These are phyloP conservation scores for Millerozyma acaciae DNA, from an alignment of 805 yeast species.

Conservation along the genomic window DNA sequence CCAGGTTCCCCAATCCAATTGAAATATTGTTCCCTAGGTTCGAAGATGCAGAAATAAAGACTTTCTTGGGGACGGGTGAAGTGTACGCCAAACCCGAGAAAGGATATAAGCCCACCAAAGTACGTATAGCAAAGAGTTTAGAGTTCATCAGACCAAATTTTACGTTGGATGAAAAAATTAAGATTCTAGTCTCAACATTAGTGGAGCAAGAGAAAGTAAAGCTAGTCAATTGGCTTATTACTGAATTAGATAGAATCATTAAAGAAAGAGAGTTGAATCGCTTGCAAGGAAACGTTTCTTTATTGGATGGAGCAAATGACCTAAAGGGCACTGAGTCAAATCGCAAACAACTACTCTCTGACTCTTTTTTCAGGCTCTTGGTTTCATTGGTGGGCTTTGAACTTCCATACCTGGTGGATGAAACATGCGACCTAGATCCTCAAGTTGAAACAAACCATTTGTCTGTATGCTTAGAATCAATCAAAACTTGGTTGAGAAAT, in stretches of 20 bases:
- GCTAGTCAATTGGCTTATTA: constrained; percentile 42
- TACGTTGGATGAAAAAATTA: constrained; percentile 44
- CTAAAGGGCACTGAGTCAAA: constrained; percentile 13
- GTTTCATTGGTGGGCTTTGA: constrained; percentile 45
- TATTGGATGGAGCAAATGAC: constrained; percentile 3
- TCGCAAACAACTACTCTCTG: constrained; percentile 37
- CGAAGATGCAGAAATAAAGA: constrained; percentile 40
- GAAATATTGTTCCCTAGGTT: constrained; percentile 68
- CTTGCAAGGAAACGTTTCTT: too few relatives aligned
- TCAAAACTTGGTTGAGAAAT: constrained; percentile 38
- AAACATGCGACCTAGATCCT: constrained; percentile 36
- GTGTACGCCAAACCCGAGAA: constrained; percentile 24
- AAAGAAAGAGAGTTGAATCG: constrained; percentile 16
- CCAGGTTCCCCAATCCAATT: constrained; percentile 50
- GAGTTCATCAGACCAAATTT: constrained; percentile 29
- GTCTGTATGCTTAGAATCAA: constrained; percentile 27
- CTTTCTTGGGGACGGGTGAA: constrained; percentile 63
- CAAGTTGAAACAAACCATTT: constrained; percentile 28
- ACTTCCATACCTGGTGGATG: constrained; percentile 37
- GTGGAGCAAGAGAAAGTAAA: constrained; percentile 41
- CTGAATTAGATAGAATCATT: constrained; percentile 31
- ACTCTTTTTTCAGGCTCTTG: constrained; percentile 48
- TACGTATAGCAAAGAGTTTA: constrained; percentile 32
- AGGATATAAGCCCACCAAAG: constrained; percentile 13
- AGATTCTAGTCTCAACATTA: constrained; percentile 48